Evolutionary conservation across 139 green algal species (phyloP).

Genomic region (Astrephomene gubernaculifera): DNA sequence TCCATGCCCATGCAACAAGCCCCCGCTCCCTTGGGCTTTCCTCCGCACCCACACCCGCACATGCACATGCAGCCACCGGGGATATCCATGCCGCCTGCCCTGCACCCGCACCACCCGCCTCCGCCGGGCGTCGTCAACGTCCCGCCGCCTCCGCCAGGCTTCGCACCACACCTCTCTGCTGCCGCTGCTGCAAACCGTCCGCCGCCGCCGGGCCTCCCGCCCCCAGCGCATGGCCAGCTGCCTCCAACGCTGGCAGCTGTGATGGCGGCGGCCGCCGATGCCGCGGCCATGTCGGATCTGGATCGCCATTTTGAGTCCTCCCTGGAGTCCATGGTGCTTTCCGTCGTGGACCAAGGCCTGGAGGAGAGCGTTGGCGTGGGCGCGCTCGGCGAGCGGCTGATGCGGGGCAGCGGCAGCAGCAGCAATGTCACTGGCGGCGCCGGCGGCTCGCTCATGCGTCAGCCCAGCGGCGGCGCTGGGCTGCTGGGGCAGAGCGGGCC

Average conservation of each 20-base stretch:
- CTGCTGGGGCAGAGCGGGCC: neutral
- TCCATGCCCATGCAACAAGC: neutral
- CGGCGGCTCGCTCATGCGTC: neutral
- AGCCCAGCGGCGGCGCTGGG: neutral
- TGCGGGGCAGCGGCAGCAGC: neutral
- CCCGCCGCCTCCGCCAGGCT: slow-evolving; percentile 13
- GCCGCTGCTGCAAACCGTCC: neutral
- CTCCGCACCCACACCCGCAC: neutral
- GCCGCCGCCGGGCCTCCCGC: slow-evolving; percentile 1
- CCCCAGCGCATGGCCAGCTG: neutral
- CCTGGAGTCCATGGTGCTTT: slow-evolving; percentile 17
- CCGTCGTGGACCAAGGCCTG: slow-evolving; percentile 37
- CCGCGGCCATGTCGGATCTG: neutral
- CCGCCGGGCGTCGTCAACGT: neutral
- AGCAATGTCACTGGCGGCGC: too few relatives aligned
- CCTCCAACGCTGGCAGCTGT: neutral
- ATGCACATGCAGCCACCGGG: neutral
- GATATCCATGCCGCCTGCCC: neutral
- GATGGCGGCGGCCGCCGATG: neutral
- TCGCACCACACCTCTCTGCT: neutral
- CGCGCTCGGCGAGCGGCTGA: neutral
- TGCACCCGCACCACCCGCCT: neutral
- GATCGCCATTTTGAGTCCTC: slow-evolving; percentile 17
- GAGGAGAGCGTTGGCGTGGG: slow-evolving; percentile 26
- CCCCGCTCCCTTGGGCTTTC: neutral